phyloP scores from a whole-genome alignment of 441 rosid species.

The Adansonia rubrostipa region DNA sequence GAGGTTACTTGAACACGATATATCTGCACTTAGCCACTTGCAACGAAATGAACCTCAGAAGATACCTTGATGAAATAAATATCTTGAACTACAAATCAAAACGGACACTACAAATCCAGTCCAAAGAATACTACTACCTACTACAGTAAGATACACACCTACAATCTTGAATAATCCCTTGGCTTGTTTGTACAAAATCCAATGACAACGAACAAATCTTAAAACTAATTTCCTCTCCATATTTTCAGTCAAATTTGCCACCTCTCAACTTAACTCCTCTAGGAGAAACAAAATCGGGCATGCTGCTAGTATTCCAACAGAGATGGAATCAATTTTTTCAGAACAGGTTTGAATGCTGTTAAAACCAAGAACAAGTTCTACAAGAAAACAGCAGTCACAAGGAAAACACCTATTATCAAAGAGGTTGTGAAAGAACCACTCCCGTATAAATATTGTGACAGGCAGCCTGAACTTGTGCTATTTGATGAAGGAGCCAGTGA shows the following conservation, averaged over 20 bases:
- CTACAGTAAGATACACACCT: slow-evolving; percentile 16
- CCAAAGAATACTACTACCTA: slow-evolving; percentile 36
- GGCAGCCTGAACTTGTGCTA: slow-evolving; percentile 63
- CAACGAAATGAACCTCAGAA: neutral
- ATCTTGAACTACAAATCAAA: slow-evolving; percentile 6
- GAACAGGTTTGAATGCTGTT: slow-evolving; percentile 7
- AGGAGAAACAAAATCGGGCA: slow-evolving; percentile 70
- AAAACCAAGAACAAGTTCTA: slow-evolving; percentile 40
- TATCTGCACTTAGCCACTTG: neutral
- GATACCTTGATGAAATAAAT: slow-evolving; percentile 3
- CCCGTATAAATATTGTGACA: slow-evolving; percentile 33
- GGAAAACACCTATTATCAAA: slow-evolving; percentile 46
- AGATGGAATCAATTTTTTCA: slow-evolving; percentile 20
- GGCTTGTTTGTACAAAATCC: slow-evolving; percentile 39
- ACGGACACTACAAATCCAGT: slow-evolving; percentile 25
- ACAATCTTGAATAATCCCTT: slow-evolving; percentile 28
- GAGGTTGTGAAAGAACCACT: slow-evolving; percentile 51
- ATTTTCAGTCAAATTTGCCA: slow-evolving; percentile 39
- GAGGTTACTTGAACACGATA: neutral
- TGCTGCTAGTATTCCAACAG: slow-evolving; percentile 35
- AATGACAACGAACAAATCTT: slow-evolving; percentile 21
- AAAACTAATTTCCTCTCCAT: slow-evolving; percentile 29
- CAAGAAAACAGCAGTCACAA: slow-evolving; percentile 50
- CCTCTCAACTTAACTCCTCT: slow-evolving; percentile 41
- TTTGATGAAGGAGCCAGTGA: slow-evolving; percentile 82